A percentile compares a stretch with the other conserved stretches of the same genome.
These are phyloP conservation scores for Fusarium temperatum DNA, from an alignment of 2,329 filamentous ascomycete species.

Conservation along the genomic window DNA sequence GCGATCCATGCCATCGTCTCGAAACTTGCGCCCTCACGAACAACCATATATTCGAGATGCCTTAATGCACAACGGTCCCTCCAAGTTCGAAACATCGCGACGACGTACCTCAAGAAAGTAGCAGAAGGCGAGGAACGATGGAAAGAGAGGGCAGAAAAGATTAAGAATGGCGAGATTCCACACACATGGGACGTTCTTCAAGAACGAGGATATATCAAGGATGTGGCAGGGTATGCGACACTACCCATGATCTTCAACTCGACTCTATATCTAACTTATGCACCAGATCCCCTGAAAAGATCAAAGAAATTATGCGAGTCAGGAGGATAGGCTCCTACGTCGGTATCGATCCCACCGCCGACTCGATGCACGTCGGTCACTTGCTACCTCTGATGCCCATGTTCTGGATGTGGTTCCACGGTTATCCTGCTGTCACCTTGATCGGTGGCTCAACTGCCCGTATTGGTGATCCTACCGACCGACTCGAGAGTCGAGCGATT, in stretches of 20 bases:
- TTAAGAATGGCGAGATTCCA: conserved; percentile 58
- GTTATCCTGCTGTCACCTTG: conserved; percentile 73
- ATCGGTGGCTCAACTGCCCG: conserved; percentile 79
- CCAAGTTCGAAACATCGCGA: conserved; percentile 50
- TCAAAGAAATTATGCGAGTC: conserved; percentile 70
- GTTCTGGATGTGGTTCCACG: conserved; percentile 85
- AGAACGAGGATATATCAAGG: conserved; percentile 77
- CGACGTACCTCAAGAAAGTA: conserved; percentile 56
- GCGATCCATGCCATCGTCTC: conserved; percentile 38
- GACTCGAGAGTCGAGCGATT: conserved; percentile 68
- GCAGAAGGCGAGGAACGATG: conserved; percentile 56
- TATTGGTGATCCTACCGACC: conserved; percentile 80
- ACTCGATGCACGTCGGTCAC: conserved; percentile 83
- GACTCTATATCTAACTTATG: conserved; percentile 1
- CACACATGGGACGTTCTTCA: conserved; percentile 72
- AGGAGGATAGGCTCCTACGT: conserved; percentile 80
- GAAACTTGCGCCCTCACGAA: conserved; percentile 39
- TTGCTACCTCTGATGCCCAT: conserved; percentile 83
- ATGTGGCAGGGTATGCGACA: conserved; percentile 72
- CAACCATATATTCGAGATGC: conserved; percentile 39
- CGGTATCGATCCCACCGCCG: conserved; percentile 83
- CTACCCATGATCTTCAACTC: not conserved
- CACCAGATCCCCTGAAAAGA: conserved; percentile 56
- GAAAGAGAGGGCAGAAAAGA: conserved; percentile 56
- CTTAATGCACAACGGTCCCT: conserved; percentile 32